Evolutionary conservation across 106 monocot genomes (phyloP).

Genomic region (Dioscorea zingiberensis): DNA sequence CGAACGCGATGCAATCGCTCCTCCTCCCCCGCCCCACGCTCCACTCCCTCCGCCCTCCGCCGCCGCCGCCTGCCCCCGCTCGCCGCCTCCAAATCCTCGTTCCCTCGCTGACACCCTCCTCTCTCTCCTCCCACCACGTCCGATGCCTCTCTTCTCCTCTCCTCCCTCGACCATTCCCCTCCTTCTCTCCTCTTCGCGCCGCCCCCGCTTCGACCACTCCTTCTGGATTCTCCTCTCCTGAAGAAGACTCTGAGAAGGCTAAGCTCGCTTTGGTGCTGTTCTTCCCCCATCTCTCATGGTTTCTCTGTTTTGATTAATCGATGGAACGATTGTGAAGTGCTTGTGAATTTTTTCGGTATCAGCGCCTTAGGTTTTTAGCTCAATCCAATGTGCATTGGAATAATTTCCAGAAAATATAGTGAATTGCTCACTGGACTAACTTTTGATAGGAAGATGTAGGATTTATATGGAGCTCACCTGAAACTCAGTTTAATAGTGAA

Average conservation of each 20-base stretch:
- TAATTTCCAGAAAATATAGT: too few species aligned
- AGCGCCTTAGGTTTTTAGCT: background rate
- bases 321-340: background rate
- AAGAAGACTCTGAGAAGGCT: constrained; percentile 4
- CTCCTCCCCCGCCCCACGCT: constrained; percentile 5
- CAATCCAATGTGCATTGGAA: too few species aligned
- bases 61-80: background rate
- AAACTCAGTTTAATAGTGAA: too few species aligned
- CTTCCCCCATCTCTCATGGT: too few species aligned
- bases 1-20: background rate
- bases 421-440: too few species aligned
- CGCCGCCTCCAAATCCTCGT: background rate
- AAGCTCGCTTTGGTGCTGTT: constrained; percentile 5
- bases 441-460: too few species aligned
- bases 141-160: background rate
- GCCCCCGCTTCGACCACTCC: background rate
- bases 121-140: background rate
- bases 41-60: background rate
- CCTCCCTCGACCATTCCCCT: background rate
- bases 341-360: background rate
- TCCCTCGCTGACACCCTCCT: background rate
- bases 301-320: background rate
- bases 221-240: too few species aligned
- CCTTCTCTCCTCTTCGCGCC: background rate
- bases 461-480: too few species aligned